Percentiles rank a stretch among this genome's conserved stretches.
Evolutionary conservation across 805 yeast species (phyloP).

Genomic region (Metschnikowia cubensis): DNA sequence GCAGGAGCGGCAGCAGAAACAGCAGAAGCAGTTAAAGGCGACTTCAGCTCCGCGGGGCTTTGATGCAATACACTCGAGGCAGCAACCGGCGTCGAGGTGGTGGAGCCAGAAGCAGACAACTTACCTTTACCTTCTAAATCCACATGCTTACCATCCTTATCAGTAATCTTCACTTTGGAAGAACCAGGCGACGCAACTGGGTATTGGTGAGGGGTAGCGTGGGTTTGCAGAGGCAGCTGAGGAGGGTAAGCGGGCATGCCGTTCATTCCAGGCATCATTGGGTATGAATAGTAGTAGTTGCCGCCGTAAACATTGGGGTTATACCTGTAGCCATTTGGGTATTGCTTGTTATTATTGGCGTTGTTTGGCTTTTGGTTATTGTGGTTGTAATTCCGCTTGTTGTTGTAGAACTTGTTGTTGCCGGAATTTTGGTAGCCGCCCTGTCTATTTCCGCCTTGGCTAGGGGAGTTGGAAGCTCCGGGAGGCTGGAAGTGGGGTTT

Average conservation of each 20-base stretch:
- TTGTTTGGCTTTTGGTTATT: slow-evolving; percentile 7
- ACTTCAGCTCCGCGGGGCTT: slow-evolving; percentile 1
- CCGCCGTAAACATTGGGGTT: slow-evolving; percentile 14
- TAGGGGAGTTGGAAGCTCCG: slow-evolving; percentile 1
- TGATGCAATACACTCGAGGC: slow-evolving; percentile 25
- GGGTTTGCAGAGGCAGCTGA: slow-evolving; percentile 17
- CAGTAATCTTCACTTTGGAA: slow-evolving; percentile 35
- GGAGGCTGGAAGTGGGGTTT: slow-evolving; percentile 2
- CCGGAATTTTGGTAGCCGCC: slow-evolving; percentile 18
- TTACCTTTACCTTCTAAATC: slow-evolving; percentile 42
- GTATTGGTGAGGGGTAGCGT: slow-evolving; percentile 10
- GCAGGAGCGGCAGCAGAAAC: slow-evolving; percentile 4
- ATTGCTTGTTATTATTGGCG: slow-evolving; percentile 15
- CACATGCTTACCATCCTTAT: slow-evolving; percentile 40
- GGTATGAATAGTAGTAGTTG: slow-evolving; percentile 14
- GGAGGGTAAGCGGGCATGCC: slow-evolving; percentile 16
- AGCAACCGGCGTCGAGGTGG: slow-evolving; percentile 28
- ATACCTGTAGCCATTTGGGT: slow-evolving; percentile 13
- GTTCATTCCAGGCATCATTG: slow-evolving; percentile 17
- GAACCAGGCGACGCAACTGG: slow-evolving; percentile 16
- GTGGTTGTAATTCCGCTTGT: slow-evolving; percentile 13
- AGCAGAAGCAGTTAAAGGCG: slow-evolving; percentile 8
- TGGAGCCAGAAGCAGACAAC: slow-evolving; percentile 20
- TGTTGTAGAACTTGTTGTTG: slow-evolving; percentile 16
- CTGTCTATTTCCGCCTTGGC: slow-evolving; percentile 10